phyloP scores from a whole-genome alignment of 1,139 yeast species.

The Candida gigantensis region DNA sequence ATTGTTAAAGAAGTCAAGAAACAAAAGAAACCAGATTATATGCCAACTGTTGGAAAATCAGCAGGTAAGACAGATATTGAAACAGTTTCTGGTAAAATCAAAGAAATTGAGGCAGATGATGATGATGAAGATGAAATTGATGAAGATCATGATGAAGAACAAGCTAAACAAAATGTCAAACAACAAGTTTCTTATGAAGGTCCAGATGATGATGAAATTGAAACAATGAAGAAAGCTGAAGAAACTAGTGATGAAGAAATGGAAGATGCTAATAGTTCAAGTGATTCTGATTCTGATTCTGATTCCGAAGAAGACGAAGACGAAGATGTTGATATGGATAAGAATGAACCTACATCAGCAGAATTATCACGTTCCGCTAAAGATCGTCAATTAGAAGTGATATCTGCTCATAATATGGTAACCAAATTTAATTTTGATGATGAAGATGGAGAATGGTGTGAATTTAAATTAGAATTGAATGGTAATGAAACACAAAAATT shows the following conservation, averaged over 20 bases:
- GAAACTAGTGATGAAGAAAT: constrained; percentile 66
- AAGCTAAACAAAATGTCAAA: constrained; percentile 53
- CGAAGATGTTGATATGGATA: constrained; percentile 26
- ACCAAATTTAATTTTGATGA: constrained; percentile 90
- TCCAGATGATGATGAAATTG: constrained; percentile 91
- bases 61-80: constrained; percentile 53
- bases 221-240: constrained; percentile 81
- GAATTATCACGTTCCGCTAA: constrained; percentile 61
- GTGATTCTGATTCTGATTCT: constrained; percentile 20
- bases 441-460: constrained; percentile 87
- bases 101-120: constrained; percentile 52
- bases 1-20: constrained; percentile 82
- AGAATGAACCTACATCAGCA: constrained; percentile 5
- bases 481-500: constrained; percentile 82
- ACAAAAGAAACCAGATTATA: constrained; percentile 61
- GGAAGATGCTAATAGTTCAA: constrained; percentile 37
- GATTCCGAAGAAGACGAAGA: constrained; percentile 25
- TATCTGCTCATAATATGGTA: constrained; percentile 70
- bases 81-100: constrained; percentile 36
- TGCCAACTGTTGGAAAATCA: constrained; percentile 74
- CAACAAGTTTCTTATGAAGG: constrained; percentile 93
- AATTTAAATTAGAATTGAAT: constrained; percentile 78
- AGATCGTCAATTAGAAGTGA: constrained; percentile 82
- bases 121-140: constrained; percentile 51
- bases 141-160: constrained; percentile 61